Conservation (phyloP, 345 rosid genomes). For the Salix dunnii region DNA sequence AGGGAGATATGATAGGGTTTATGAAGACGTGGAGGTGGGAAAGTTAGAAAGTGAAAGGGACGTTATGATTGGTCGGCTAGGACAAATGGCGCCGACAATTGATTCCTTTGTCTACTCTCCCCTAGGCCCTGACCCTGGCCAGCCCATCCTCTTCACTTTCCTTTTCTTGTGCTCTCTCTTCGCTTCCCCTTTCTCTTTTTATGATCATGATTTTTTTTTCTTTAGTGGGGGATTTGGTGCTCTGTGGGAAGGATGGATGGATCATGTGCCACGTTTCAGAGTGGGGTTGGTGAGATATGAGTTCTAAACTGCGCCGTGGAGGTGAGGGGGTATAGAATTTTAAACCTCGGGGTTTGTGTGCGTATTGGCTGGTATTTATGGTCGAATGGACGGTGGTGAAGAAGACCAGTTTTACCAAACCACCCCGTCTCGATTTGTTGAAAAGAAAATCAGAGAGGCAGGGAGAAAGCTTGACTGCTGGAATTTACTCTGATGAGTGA, state of each 20-base stretch:
- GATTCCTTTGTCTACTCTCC: constrained; percentile 37
- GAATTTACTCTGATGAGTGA: no score
- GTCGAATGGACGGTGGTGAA: no score
- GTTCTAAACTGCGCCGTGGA: neutral
- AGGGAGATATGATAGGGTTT: no score
- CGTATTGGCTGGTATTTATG: no score
- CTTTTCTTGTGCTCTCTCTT: neutral
- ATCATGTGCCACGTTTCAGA: constrained; percentile 13
- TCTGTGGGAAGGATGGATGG: neutral
- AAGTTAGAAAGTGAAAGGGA: neutral
- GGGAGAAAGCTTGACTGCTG: no score
- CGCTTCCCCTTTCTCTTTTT: neutral
- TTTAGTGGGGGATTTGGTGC: neutral
- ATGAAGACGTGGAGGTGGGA: neutral
- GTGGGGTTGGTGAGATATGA: no score
- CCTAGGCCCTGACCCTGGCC: neutral
- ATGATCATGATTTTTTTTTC: neutral
- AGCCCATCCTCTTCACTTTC: neutral
- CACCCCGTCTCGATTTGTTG: no score
- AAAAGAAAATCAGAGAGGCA: no score
- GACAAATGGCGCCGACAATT: constrained; percentile 55
- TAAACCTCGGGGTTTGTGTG: no score
- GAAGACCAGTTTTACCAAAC: no score
- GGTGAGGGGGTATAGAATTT: neutral
- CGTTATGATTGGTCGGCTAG: constrained; percentile 48